Conservation (phyloP, 2,329 filamentous ascomycete genomes). For the Cladosporium sp. region DNA sequence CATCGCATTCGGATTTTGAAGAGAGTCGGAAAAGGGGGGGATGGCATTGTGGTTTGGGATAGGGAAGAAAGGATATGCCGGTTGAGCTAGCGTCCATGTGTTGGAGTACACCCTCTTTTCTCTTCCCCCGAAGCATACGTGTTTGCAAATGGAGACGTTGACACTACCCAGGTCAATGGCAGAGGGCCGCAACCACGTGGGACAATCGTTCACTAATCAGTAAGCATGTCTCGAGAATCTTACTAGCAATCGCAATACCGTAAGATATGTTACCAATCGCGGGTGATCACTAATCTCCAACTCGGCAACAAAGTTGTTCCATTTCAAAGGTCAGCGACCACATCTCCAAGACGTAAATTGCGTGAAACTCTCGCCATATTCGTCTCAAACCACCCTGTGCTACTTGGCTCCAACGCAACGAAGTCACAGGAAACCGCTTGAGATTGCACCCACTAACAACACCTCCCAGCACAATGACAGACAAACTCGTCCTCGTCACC, state of each 20-base stretch:
- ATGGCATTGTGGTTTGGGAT: conserved; percentile 51
- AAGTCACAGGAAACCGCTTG: background rate
- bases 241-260: background rate
- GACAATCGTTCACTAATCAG: background rate
- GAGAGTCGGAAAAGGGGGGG: conserved; percentile 31
- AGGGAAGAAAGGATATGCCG: conserved; percentile 28
- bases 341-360: background rate
- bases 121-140: background rate
- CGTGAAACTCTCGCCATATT: background rate
- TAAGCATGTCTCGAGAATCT: background rate
- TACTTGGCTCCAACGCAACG: background rate
- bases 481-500: conserved; percentile 35
- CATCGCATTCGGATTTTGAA: conserved; percentile 56
- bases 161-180: background rate
- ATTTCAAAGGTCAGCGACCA: background rate
- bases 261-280: background rate
- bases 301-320: background rate
- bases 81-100: background rate
- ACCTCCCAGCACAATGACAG: background rate
- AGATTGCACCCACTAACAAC: background rate
- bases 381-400: background rate
- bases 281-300: background rate
- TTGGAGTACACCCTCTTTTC: background rate
- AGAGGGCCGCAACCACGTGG: background rate
- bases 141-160: background rate